Conservation (phyloP, 2,329 filamentous ascomycete species). For the Microsporum ferrugineum region DNA sequence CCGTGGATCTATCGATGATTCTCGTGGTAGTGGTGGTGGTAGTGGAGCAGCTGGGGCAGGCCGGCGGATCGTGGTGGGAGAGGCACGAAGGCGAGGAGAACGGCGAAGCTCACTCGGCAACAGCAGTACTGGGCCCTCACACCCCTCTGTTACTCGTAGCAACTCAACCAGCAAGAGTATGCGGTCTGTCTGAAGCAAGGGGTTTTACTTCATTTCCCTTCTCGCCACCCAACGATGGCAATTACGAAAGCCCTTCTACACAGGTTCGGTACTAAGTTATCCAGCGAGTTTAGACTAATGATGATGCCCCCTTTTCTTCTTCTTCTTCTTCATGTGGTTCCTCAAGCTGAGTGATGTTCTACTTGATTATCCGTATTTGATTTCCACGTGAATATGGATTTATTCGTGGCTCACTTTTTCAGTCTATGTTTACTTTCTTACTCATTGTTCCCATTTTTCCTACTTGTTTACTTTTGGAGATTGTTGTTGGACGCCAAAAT, state of each 20-base stretch:
- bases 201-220: background rate
- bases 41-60: background rate
- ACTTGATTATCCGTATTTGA: conserved; percentile 14
- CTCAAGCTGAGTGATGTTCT: background rate
- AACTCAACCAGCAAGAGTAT: conserved; percentile 26
- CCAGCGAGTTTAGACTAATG: conserved; percentile 20
- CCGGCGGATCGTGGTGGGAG: conserved; percentile 27
- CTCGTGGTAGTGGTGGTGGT: conserved; percentile 20
- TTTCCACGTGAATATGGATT: conserved; percentile 33
- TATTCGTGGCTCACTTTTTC: conserved; percentile 23
- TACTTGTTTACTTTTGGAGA: conserved; percentile 2
- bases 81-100: conserved; percentile 30
- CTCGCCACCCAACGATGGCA: background rate
- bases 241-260: background rate
- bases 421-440: background rate
- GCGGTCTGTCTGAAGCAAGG: conserved; percentile 8
- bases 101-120: conserved; percentile 29
- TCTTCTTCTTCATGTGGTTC: conserved; percentile 3
- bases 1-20: conserved; percentile 31
- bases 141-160: conserved; percentile 31
- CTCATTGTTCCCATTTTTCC: background rate
- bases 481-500: conserved; percentile 19
- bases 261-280: conserved; percentile 8
- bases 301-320: conserved; percentile 23
- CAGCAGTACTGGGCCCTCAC: conserved; percentile 23